Base-by-base conservation (phyloP, 768 basidiomycete species). In the Dioszegia aurantiaca region DNA sequence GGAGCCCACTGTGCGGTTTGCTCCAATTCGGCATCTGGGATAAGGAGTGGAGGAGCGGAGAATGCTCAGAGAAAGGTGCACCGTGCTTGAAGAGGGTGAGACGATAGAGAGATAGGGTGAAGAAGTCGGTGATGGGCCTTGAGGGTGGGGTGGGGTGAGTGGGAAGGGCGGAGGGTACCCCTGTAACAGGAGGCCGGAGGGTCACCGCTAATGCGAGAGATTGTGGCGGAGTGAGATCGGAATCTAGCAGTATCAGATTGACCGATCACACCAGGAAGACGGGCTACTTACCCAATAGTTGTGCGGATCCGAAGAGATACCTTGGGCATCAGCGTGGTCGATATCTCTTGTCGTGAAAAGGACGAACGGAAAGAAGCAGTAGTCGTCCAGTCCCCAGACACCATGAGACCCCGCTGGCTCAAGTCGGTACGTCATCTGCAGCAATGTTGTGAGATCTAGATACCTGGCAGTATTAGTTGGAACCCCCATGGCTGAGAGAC, bases 331-430 rank as follows among this genome's bases (percentile, higher is more conserved):
- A 19, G n/a, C 8, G 43, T 27, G 9, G 8, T n/a, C n/a, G 39
- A 24, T 16, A 28, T 17, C n/a, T 44, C 31, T 5, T 17, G 40
- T 8, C 40, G 26, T n/a, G n/a, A n/a, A n/a, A n/a, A n/a, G 17
- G 23, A 64, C 71, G 59, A 12, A 73, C 68, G 87, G 85, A 42
- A 97, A 81, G 77, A 94, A 93, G 51, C 81, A 83, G 54, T 87
- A 94, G 73, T 95, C 93, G 69, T 97, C 93, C 36, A 98, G 78
- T 1, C 93, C 95, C 95, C 94, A 99, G 0, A 97, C 94, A 3
- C 95, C 95, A 72, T 97, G 93, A 62, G 89, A 93, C 8, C 95
- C 95, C 2, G 95, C 95, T 4, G 93, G 92, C 76, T 97, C 94
- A 10, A 99, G 84, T 47, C 81, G 84, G 75, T 97, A 99, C 30